phyloP scores from a whole-genome alignment of 192 early-diverging fungal species.

The Gaertneriomyces sp. region DNA sequence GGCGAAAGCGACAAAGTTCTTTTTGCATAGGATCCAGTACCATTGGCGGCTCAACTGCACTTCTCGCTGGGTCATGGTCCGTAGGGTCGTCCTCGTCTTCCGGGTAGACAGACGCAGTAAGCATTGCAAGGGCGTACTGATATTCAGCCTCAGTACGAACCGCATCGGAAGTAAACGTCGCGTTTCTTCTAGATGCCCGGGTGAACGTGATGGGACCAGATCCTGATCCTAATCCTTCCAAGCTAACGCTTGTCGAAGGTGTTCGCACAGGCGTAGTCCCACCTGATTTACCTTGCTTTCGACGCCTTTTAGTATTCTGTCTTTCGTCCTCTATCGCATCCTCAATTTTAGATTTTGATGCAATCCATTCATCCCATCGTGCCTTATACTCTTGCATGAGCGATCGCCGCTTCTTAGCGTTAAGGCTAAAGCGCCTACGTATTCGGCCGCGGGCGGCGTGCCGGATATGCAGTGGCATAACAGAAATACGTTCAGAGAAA shows the following conservation, averaged over 20 bases:
- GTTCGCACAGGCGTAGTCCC: background rate
- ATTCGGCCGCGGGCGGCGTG: background rate
- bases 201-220: background rate
- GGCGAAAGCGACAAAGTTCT: conserved; percentile 20
- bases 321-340: background rate
- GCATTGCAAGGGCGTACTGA: conserved; percentile 41
- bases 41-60: conserved; percentile 20
- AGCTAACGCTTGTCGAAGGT: background rate
- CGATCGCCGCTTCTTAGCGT: background rate
- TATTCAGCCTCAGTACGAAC: conserved; percentile 51
- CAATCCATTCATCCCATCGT: background rate
- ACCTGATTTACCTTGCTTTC: background rate
- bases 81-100: conserved; percentile 19
- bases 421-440: background rate
- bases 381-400: conserved; percentile 1
- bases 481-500: background rate
- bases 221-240: background rate
- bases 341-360: background rate
- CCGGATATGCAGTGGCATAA: background rate
- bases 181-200: conserved; percentile 4
- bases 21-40: conserved; percentile 24
- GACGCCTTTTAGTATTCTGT: background rate
- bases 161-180: conserved; percentile 41
- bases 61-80: conserved; percentile 17
- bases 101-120: conserved; percentile 27